phyloP scores from a whole-genome alignment of 2,329 filamentous ascomycete species.

The Diaporthe nobilis region DNA sequence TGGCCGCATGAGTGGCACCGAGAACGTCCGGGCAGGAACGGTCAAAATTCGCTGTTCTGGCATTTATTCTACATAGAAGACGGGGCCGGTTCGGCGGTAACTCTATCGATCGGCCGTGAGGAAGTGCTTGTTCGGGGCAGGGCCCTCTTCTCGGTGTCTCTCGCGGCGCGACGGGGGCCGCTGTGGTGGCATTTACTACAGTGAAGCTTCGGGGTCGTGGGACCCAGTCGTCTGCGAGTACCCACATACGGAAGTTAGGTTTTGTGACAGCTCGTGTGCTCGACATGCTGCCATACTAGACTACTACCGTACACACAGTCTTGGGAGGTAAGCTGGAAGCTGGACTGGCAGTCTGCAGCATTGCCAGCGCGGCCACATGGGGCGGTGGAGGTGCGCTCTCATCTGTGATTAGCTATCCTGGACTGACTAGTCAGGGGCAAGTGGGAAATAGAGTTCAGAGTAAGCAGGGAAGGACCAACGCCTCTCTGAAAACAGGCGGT shows the following conservation, averaged over 20 bases:
- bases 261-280: slow-evolving; percentile 5
- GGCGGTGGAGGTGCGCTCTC: background rate
- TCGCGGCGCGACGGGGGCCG: background rate
- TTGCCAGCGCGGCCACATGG: slow-evolving; percentile 1
- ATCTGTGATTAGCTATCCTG: background rate
- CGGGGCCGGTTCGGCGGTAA: background rate
- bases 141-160: background rate
- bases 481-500: slow-evolving; percentile 8
- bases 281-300: background rate
- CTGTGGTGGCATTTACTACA: background rate
- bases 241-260: background rate
- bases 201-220: background rate
- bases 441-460: slow-evolving; percentile 22
- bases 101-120: background rate
- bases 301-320: background rate
- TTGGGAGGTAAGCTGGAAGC: background rate
- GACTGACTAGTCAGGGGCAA: slow-evolving; percentile 23
- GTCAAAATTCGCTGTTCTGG: background rate
- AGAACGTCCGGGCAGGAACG: background rate
- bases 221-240: background rate
- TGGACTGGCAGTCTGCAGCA: background rate
- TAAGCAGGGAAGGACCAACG: slow-evolving; percentile 10
- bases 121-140: background rate
- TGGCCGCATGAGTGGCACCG: background rate
- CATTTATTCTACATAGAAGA: background rate